Evolutionary conservation across 768 basidiomycete species (phyloP), one percentile per base, ranked within the genome.

Genomic region (Naganishia friedmannii): DNA sequence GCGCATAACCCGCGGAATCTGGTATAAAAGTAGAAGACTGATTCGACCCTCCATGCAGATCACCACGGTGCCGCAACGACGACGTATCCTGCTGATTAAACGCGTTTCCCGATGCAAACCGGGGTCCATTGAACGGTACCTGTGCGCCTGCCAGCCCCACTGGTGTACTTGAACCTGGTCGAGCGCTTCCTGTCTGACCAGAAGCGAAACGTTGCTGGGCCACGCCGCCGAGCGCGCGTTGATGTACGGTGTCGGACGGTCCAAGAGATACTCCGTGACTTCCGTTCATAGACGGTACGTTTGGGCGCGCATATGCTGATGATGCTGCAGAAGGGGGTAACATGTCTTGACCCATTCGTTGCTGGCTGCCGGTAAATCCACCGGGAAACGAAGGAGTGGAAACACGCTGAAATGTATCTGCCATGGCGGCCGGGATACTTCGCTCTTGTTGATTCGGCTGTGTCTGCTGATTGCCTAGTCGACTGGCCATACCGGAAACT

Each of bases 341-440:
- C 13, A 21, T 26, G 15, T 51, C 48, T 51, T 51, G 48, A 51
- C 21, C 48, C 48, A 51, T 51, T 51, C 42, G 42, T 42, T 51
- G 19, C 48, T 51, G 48, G 23, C 23, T 12, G 13, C n/a, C 48
- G 6, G 48, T 26, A 51, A 63, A 63, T 13, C 60, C 60, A 17
- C 60, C 60, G 23, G 60, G 60, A 29, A 63, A 63, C 6, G 23
- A 42, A 63, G 60, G 60, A 0, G 60, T 63, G 10, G 39, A 42
- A 10, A 45, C 57, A 7, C 32, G 32, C 23, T 12, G 57, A 39
- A 58, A 23, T 2, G n/a, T 58, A 21, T 55, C 54, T 29, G 54
- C 7, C 28, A 19, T 55, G 26, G 2, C 19, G 7, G 19, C 29
- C 54, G 29, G 32, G 8, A 26, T 12, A 29, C 29, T 31, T 55